Conservation (phyloP, 768 basidiomycete genomes). For the Pleurotus citrinopileatus region DNA sequence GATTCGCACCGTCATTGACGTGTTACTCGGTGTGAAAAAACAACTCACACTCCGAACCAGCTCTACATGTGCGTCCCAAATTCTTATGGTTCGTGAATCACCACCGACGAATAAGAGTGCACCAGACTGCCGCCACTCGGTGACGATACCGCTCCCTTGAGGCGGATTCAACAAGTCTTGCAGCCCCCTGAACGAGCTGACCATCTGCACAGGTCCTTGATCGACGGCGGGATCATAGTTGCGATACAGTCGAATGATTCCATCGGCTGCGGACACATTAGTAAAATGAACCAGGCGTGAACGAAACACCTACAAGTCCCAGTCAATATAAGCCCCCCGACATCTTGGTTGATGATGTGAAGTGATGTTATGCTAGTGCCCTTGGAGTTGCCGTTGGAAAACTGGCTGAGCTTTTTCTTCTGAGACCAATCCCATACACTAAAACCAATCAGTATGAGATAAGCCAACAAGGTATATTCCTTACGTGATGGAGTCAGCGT, state of each 20-base stretch:
- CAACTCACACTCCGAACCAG: constrained; percentile 62
- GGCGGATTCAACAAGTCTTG: constrained; percentile 71
- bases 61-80: constrained; percentile 96
- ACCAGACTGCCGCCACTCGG: constrained; percentile 90
- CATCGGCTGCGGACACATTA: constrained; percentile 66
- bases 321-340: constrained; percentile 84
- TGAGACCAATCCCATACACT: constrained; percentile 97
- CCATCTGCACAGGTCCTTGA: constrained; percentile 81
- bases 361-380: constrained; percentile 85
- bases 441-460: constrained; percentile 10
- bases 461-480: constrained; percentile 14
- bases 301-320: constrained; percentile 66
- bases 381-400: constrained; percentile 84
- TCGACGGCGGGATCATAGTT: constrained; percentile 81
- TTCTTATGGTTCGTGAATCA: constrained; percentile 82
- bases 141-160: constrained; percentile 81
- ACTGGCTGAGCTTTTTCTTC: constrained; percentile 72
- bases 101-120: constrained; percentile 89
- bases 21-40: not conserved
- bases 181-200: constrained; percentile 89
- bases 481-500: constrained; percentile 82
- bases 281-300: not conserved
- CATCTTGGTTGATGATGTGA: constrained; percentile 94
- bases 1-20: not conserved
- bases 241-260: constrained; percentile 86